Percentiles rank a stretch among this genome's conserved stretches.
phyloP scores from a whole-genome alignment of 169 alveolate species.

The Babesia ovis region DNA sequence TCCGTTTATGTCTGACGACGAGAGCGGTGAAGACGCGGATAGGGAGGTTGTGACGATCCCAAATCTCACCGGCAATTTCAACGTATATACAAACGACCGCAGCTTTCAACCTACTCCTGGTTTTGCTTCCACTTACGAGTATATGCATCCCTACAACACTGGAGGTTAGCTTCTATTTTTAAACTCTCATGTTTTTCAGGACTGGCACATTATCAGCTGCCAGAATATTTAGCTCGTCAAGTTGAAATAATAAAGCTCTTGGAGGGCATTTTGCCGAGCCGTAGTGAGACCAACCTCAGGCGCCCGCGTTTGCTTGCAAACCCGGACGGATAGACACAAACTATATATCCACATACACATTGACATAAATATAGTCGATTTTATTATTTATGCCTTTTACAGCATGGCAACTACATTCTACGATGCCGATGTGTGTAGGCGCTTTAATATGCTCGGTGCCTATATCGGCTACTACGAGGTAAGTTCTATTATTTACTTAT shows the following conservation, averaged over 20 bases:
- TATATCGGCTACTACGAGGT: slow-evolving; percentile 53
- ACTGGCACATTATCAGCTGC: slow-evolving; percentile 38
- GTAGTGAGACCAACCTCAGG: not conserved
- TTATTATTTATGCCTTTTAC: not conserved
- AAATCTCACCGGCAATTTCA: slow-evolving; percentile 43
- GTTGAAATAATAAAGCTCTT: slow-evolving; percentile 51
- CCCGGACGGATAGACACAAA: slow-evolving; percentile 12
- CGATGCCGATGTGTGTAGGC: slow-evolving; percentile 45
- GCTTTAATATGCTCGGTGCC: slow-evolving; percentile 66
- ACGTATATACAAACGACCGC: slow-evolving; percentile 48
- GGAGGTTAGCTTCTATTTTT: slow-evolving; percentile 26
- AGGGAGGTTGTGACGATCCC: slow-evolving; percentile 9
- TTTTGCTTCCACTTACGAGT: slow-evolving; percentile 57
- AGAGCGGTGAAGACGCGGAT: slow-evolving; percentile 21
- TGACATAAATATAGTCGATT: not conserved
- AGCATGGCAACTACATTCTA: slow-evolving; percentile 12
- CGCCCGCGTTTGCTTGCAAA: slow-evolving; percentile 15
- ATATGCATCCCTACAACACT: slow-evolving; percentile 63
- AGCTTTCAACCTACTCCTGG: slow-evolving; percentile 41
- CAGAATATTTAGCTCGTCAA: slow-evolving; percentile 59
- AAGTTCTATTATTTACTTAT: no score
- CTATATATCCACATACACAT: not conserved
- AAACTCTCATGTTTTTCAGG: slow-evolving; percentile 2
- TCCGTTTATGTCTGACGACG: slow-evolving; percentile 9
- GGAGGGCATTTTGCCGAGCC: slow-evolving; percentile 33